Percentiles rank a stretch among this genome's conserved stretches.
Evolutionary conservation across 345 rosid genomes (phyloP).

Genomic region (Melaleuca alternifolia): DNA sequence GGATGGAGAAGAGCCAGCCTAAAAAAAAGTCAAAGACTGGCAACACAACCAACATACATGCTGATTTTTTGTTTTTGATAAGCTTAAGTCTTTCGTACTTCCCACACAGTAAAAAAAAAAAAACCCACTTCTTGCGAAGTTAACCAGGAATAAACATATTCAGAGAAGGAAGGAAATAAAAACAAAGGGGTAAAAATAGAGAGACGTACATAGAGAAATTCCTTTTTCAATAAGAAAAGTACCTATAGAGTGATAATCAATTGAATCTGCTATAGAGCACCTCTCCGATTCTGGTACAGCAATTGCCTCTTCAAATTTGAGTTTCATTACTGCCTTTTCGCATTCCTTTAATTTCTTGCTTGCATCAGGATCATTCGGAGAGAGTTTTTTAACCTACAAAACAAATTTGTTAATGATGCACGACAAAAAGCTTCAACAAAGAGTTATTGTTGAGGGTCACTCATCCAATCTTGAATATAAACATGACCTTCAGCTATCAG

Average conservation of each 20-base stretch:
- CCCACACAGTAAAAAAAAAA: neutral
- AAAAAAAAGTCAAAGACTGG: no score
- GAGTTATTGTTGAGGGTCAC: neutral
- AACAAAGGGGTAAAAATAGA: neutral
- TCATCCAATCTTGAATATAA: neutral
- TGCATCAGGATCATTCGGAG: constrained; percentile 96
- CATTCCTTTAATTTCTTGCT: constrained; percentile 81
- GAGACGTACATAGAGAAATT: neutral
- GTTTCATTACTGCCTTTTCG: constrained; percentile 88
- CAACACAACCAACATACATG: no score
- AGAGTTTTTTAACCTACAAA: constrained; percentile 61
- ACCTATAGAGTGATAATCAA: constrained; percentile 83
- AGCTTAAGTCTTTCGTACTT: no score
- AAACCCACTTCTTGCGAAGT: neutral
- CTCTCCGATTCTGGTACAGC: constrained; percentile 66
- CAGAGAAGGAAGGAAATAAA: neutral
- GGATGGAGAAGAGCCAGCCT: no score
- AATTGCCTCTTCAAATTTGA: constrained; percentile 96
- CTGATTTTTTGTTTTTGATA: no score
- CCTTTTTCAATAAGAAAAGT: constrained; percentile 1
- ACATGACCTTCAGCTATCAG: neutral
- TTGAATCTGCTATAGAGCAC: constrained; percentile 71
- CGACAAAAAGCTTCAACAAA: neutral
- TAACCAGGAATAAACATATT: neutral
- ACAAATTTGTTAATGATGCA: neutral